These are phyloP conservation scores for Alternaria triticina DNA, from an alignment of 2,329 filamentous ascomycete species.

Conservation along the genomic window DNA sequence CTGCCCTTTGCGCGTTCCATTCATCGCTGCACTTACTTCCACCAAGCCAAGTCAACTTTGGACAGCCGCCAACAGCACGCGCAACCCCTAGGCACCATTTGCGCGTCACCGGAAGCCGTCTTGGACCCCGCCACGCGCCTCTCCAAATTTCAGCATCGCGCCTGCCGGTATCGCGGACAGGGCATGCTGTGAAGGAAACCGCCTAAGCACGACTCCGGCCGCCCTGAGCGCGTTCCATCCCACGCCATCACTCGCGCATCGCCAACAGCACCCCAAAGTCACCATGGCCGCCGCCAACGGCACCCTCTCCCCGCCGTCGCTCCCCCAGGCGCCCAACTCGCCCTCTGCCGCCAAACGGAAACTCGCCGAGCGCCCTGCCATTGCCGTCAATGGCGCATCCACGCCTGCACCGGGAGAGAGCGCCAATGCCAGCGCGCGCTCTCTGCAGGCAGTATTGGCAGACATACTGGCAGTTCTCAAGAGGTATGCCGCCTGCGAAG, in stretches of 20 bases:
- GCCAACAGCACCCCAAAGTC: constrained; percentile 36
- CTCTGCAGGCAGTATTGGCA: constrained; percentile 41
- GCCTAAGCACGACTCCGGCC: constrained; percentile 28
- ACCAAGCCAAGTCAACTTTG: constrained; percentile 26
- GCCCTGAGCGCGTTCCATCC: constrained; percentile 44
- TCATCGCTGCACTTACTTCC: constrained; percentile 31
- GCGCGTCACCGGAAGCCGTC: constrained; percentile 14
- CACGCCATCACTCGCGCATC: constrained; percentile 42
- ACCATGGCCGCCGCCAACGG: constrained; percentile 47
- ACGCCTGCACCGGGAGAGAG: constrained; percentile 22
- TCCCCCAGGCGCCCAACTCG: constrained; percentile 35
- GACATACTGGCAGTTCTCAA: constrained; percentile 53
- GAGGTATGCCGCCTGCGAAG: constrained; percentile 35
- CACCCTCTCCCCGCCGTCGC: constrained; percentile 43
- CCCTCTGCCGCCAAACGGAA: constrained; percentile 53
- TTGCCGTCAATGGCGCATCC: constrained; percentile 39
- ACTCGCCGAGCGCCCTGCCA: constrained; percentile 46
- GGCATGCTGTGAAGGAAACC: constrained; percentile 20
- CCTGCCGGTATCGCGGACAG: constrained; percentile 2
- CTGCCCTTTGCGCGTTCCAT: constrained; percentile 23
- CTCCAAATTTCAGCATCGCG: background rate
- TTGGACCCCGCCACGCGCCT: background rate
- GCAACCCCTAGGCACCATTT: constrained; percentile 13
- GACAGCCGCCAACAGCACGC: constrained; percentile 22
- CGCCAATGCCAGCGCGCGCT: constrained; percentile 28